Evolutionary conservation across 2,329 filamentous ascomycete species (phyloP), one percentile per base, ranked within the genome.

Genomic region (Neocatenulostroma microsporum): DNA sequence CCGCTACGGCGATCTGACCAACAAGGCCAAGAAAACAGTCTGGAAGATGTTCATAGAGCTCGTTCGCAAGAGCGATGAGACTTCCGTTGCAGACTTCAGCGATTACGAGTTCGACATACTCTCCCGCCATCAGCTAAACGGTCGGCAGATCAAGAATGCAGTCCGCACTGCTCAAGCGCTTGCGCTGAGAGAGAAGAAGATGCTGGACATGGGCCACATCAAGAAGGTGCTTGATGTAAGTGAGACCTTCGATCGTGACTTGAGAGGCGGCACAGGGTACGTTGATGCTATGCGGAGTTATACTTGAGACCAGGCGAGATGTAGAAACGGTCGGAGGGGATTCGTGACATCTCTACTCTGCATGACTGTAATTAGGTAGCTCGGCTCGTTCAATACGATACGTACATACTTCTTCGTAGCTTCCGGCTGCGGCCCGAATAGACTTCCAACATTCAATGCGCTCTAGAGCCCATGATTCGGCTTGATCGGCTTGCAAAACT

Each of bases 281-380:
- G 68, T 83, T 47, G 85, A 91, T 56, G 84, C 84, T 0, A 89
- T 91, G 85, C 72, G 82, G 47, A 84, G 80, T 53, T 91, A 91
- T 50, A 80, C 74, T 55, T n/a, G n/a, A n/a, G n/a, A n/a, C n/a
- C n/a, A n/a, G n/a, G n/a, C n/a, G n/a, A n/a, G n/a, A n/a, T n/a
- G n/a, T n/a, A n/a, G n/a, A n/a, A n/a, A n/a, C n/a, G n/a, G n/a
- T n/a, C n/a, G n/a, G n/a, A n/a, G n/a, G n/a, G n/a, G n/a, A n/a
- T n/a, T n/a, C n/a, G n/a, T n/a, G n/a, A n/a, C n/a, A n/a, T n/a
- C n/a, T n/a, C n/a, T n/a, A n/a, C n/a, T n/a, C n/a, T n/a, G n/a
- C n/a, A n/a, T n/a, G n/a, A n/a, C n/a, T n/a, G n/a, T n/a, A n/a
- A n/a, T n/a, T n/a, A n/a, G n/a, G n/a, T n/a, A n/a, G n/a, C n/a